Conservation (phyloP, 2,329 filamentous ascomycete species). For the Phoma herbarum region DNA sequence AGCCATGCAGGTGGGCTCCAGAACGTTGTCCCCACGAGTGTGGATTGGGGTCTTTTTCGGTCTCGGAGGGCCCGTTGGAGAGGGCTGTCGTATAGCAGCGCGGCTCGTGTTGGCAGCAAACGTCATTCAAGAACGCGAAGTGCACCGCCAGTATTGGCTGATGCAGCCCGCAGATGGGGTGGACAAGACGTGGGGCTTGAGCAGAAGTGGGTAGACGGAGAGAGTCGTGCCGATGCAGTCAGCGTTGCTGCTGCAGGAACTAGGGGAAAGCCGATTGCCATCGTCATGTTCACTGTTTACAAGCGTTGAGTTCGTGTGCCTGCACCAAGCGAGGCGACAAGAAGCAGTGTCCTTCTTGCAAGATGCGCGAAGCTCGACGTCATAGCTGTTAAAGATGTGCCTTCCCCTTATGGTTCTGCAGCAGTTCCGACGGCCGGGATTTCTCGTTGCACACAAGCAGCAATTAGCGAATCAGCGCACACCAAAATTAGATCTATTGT, state of each 20-base stretch:
- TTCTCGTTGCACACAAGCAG: not conserved
- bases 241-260: conserved; percentile 29
- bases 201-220: conserved; percentile 26
- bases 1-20: conserved; percentile 11
- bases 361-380: not conserved
- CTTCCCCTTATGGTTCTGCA: conserved; percentile 6
- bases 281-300: not conserved
- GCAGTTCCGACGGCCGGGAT: conserved; percentile 4
- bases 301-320: conserved; percentile 5
- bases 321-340: conserved; percentile 14
- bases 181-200: conserved; percentile 25
- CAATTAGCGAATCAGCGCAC: conserved; percentile 12
- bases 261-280: conserved; percentile 7
- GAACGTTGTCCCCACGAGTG: conserved; percentile 13
- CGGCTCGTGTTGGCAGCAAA: conserved; percentile 6
- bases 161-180: conserved; percentile 13
- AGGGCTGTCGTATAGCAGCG: conserved; percentile 7
- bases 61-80: conserved; percentile 3
- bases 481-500: conserved; percentile 9
- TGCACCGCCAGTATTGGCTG: conserved; percentile 9
- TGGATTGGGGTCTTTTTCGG: conserved; percentile 16
- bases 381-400: conserved; percentile 4
- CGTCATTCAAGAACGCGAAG: conserved; percentile 15
- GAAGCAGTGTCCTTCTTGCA: not conserved
- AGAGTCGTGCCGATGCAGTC: conserved; percentile 28